Conservation (phyloP, 2,329 filamentous ascomycete genomes). For the Alternaria atra region DNA sequence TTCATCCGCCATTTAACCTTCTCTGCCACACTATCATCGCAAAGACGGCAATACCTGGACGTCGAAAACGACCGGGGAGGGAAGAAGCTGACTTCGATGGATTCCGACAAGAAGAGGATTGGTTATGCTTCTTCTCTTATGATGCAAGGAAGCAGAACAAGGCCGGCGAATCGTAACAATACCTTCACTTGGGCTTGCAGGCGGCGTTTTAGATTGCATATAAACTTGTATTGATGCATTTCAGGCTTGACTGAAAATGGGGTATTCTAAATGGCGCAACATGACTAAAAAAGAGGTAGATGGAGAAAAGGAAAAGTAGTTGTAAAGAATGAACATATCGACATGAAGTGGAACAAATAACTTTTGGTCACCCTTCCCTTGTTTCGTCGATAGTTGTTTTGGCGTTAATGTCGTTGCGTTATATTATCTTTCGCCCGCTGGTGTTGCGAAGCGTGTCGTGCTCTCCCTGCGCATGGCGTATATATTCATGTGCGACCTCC, state of each 20-base stretch:
- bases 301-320: not conserved
- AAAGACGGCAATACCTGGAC: not conserved
- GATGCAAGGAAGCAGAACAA: not conserved
- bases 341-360: constrained; percentile 1
- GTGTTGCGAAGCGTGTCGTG: not conserved
- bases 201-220: not conserved
- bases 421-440: not conserved
- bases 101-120: too few species aligned
- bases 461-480: not conserved
- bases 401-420: constrained; percentile 19
- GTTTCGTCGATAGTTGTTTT: constrained; percentile 10
- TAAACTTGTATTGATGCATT: constrained; percentile 1
- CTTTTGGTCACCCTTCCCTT: not conserved
- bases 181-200: not conserved
- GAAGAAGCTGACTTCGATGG: not conserved
- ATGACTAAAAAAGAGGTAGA: not conserved
- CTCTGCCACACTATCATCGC: not conserved
- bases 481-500: not conserved
- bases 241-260: not conserved
- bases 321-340: constrained; percentile 1
- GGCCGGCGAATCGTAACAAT: not conserved
- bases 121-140: not conserved
- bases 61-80: not conserved
- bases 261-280: constrained; percentile 2
- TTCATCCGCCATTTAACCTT: not conserved